Conservation (phyloP, 768 basidiomycete genomes). For the Pilatotrama ljubarskyi region DNA sequence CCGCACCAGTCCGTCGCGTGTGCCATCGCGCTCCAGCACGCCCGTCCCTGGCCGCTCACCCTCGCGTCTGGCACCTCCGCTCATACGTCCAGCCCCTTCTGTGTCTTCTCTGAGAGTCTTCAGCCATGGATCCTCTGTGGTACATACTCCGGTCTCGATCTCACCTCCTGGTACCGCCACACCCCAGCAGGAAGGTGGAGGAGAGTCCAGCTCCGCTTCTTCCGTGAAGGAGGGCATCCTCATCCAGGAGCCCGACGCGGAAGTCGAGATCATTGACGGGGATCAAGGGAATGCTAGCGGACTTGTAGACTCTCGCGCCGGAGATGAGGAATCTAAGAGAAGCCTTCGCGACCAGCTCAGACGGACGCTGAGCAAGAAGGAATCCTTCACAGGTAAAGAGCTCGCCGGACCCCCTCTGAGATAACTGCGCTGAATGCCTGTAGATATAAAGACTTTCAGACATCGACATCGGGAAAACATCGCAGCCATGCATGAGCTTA, state of each 20-base stretch:
- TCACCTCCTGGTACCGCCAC: slow-evolving; percentile 12
- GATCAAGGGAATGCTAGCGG: slow-evolving; percentile 55
- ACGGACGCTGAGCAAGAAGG: slow-evolving; percentile 59
- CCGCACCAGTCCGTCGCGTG: slow-evolving; percentile 31
- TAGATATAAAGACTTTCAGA: slow-evolving; percentile 6
- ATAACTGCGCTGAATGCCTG: background rate
- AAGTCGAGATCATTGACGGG: slow-evolving; percentile 52
- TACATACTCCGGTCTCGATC: slow-evolving; percentile 18
- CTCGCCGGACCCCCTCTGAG: no score
- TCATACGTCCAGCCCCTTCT: slow-evolving; percentile 54
- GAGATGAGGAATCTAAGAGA: slow-evolving; percentile 62
- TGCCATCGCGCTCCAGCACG: slow-evolving; percentile 40
- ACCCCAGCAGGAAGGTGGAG: slow-evolving; percentile 8
- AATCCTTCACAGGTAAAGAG: slow-evolving; percentile 47
- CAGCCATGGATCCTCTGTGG: slow-evolving; percentile 44
- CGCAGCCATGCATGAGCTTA: slow-evolving; percentile 40
- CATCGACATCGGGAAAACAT: slow-evolving; percentile 8
- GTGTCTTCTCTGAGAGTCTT: slow-evolving; percentile 58
- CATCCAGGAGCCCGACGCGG: slow-evolving; percentile 67
- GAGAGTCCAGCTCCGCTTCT: slow-evolving; percentile 49
- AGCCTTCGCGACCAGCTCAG: slow-evolving; percentile 69
- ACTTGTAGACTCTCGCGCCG: slow-evolving; percentile 40
- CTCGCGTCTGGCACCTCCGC: slow-evolving; percentile 55
- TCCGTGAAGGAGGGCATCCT: slow-evolving; percentile 70
- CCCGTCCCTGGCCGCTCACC: slow-evolving; percentile 42